Conservation (phyloP, 2,329 filamentous ascomycete genomes). For the Aspergillus tanneri region DNA sequence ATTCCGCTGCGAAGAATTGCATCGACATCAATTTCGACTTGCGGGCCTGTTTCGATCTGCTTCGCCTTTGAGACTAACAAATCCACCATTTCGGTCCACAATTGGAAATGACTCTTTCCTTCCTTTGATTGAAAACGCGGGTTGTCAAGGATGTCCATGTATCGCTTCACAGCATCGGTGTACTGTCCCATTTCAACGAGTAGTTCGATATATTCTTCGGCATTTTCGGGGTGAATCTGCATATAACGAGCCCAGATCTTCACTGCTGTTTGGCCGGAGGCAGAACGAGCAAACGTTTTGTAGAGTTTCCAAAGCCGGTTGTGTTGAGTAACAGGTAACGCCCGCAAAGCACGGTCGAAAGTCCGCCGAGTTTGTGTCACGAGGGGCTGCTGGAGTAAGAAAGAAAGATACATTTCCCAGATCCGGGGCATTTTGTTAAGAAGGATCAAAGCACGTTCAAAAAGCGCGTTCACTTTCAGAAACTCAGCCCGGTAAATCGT, state of each 20-base stretch:
- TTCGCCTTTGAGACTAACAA: conserved; percentile 86
- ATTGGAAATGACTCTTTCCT: conserved; percentile 89
- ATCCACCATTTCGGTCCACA: conserved; percentile 98
- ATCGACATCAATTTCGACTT: conserved; percentile 84
- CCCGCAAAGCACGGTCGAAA: conserved; percentile 88
- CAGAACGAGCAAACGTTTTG: conserved; percentile 84
- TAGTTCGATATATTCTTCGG: conserved; percentile 91
- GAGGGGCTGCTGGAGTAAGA: conserved; percentile 86
- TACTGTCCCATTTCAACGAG: conserved; percentile 78
- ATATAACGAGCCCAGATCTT: conserved; percentile 95
- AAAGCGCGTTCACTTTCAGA: conserved; percentile 90
- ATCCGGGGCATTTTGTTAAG: conserved; percentile 98
- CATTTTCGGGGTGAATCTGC: conserved; percentile 93
- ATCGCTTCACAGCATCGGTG: conserved; percentile 86
- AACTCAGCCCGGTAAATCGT: conserved; percentile 77
- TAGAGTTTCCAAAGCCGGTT: conserved; percentile 94
- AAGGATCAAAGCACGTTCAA: conserved; percentile 86
- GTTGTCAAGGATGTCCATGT: conserved; percentile 90
- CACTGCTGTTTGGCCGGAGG: conserved; percentile 83
- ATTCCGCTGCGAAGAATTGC: conserved; percentile 91
- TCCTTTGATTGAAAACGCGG: conserved; percentile 87
- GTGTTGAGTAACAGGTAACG: conserved; percentile 90
- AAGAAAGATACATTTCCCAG: conserved; percentile 96
- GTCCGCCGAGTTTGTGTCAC: conserved; percentile 81
- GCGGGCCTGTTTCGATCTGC: conserved; percentile 76